Percentiles rank a stretch among this genome's conserved stretches.
Conservation (phyloP, 768 basidiomycete genomes). For the Boletus subcaerulescens region DNA sequence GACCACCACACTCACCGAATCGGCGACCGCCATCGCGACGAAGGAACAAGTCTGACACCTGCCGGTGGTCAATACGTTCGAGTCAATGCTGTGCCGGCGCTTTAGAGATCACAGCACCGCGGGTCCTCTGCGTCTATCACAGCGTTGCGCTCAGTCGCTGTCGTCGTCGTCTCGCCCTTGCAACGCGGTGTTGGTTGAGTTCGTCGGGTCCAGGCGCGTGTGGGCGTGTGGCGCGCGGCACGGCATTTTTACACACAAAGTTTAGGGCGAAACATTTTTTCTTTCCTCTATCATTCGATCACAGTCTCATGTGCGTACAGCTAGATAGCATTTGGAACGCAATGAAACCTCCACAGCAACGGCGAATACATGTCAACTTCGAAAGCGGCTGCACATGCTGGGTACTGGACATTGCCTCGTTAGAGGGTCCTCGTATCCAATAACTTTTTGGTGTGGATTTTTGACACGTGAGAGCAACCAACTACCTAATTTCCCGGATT, state of each 20-base stretch:
- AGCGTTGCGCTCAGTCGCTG: not conserved
- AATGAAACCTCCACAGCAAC: not conserved
- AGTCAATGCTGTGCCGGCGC: not conserved
- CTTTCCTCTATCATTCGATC: no score
- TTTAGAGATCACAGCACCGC: not conserved
- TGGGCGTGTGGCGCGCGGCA: constrained; percentile 7
- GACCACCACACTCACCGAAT: constrained; percentile 19
- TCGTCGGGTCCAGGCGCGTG: not conserved
- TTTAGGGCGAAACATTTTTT: not conserved
- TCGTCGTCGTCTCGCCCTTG: not conserved
- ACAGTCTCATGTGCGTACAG: not conserved
- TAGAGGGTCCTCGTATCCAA: no score
- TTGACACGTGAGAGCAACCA: no score
- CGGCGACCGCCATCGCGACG: constrained; percentile 11
- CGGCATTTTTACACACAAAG: constrained; percentile 3
- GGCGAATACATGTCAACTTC: not conserved
- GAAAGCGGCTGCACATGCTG: no score
- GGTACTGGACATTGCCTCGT: not conserved
- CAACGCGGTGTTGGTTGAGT: not conserved
- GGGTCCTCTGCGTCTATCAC: not conserved
- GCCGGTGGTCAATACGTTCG: constrained; percentile 18
- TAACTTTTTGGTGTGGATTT: no score
- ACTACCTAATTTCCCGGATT: no score
- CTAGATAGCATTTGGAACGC: no score
- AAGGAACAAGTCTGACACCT: constrained; percentile 3